These are phyloP conservation scores for Diaporthe ilicicola DNA, from an alignment of 2,329 filamentous ascomycete genomes.

Conservation along the genomic window DNA sequence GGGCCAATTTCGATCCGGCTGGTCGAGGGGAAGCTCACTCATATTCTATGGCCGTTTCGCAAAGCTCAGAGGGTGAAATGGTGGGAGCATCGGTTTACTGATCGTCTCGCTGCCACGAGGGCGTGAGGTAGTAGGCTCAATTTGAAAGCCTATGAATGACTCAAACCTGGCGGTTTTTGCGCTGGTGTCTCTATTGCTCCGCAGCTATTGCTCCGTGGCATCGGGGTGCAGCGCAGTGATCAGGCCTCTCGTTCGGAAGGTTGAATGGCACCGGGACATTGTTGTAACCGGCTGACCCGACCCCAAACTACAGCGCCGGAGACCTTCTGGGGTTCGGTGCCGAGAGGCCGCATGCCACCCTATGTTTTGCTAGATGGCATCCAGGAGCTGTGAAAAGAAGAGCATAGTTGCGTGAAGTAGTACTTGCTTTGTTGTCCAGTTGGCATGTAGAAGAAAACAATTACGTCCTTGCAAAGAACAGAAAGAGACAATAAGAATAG, in stretches of 20 bases:
- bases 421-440: no score
- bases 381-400: background rate
- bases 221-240: background rate
- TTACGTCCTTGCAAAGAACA: background rate
- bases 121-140: background rate
- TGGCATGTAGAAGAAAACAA: background rate
- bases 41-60: slow-evolving; percentile 74
- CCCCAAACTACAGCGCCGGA: background rate
- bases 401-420: no score
- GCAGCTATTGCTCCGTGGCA: background rate
- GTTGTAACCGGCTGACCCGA: slow-evolving; percentile 4
- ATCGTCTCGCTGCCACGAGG: slow-evolving; percentile 29
- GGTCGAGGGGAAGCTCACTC: slow-evolving; percentile 77
- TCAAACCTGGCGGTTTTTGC: background rate
- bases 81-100: slow-evolving; percentile 56
- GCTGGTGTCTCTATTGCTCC: background rate
- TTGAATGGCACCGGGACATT: background rate
- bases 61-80: slow-evolving; percentile 66
- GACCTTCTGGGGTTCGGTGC: background rate
- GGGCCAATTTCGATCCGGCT: slow-evolving; percentile 82
- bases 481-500: background rate
- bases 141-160: background rate
- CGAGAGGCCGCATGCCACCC: background rate
- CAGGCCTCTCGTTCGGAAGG: background rate
- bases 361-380: background rate